These are phyloP conservation scores for Scenedesmus sp. DNA, from an alignment of 163 green algal genomes.

Conservation along the genomic window DNA sequence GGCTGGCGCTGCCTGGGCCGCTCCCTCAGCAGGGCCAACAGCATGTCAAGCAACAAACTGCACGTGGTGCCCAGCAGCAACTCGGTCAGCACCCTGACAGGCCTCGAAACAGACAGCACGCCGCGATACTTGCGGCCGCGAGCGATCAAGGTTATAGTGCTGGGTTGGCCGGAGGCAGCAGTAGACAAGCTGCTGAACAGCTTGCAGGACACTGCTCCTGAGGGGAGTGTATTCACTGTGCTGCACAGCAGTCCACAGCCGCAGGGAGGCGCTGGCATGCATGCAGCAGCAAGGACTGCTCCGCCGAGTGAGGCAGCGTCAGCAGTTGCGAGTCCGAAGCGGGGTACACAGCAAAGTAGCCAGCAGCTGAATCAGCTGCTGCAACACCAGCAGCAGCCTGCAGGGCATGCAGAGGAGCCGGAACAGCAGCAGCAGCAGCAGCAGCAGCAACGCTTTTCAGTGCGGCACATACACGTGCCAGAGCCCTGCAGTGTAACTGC, in stretches of 20 bases:
- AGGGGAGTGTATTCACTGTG: conserved; percentile 19
- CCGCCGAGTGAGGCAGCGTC: background rate
- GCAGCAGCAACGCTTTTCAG: background rate
- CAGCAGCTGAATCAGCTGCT: background rate
- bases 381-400: conserved; percentile 16
- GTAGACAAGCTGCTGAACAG: background rate
- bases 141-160: conserved; percentile 33
- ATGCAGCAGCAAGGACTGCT: background rate
- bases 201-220: conserved; percentile 29
- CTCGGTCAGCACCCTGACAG: background rate
- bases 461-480: conserved; percentile 7
- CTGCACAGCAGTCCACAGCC: conserved; percentile 1
- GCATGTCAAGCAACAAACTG: conserved; percentile 22
- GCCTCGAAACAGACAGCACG: background rate
- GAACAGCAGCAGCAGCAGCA: conserved; percentile 19
- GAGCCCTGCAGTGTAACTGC: conserved; percentile 3
- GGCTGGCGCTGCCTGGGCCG: conserved; percentile 2
- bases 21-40: conserved; percentile 30
- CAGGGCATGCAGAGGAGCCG: background rate
- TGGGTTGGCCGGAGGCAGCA: conserved; percentile 25
- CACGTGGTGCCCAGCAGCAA: conserved; percentile 13
- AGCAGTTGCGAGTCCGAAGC: background rate
- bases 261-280: background rate
- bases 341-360: background rate
- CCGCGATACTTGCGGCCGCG: background rate